phyloP scores from a whole-genome alignment of 2,329 filamentous ascomycete genomes.

The Aureobasidium lini region DNA sequence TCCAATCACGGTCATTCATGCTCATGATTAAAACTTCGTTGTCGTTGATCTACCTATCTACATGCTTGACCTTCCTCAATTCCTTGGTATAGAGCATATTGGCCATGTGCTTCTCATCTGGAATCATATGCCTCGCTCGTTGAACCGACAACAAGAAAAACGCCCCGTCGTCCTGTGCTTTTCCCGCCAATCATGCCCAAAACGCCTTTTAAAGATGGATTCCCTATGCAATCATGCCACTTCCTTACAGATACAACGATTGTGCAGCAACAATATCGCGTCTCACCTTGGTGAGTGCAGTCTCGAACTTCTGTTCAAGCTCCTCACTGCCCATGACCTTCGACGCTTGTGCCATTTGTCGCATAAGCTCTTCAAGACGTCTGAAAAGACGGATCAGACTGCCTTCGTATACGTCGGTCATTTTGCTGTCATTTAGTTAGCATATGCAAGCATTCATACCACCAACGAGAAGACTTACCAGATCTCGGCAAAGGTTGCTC shows the following conservation, averaged over 20 bases:
- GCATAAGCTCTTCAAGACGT: slow-evolving; percentile 82
- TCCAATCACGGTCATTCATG: neutral
- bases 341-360: slow-evolving; percentile 89
- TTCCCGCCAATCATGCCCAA: neutral
- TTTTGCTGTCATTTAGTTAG: slow-evolving; percentile 59
- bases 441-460: slow-evolving; percentile 8
- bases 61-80: neutral
- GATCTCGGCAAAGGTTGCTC: slow-evolving; percentile 83
- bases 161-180: slow-evolving; percentile 5
- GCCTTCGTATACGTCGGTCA: slow-evolving; percentile 97
- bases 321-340: slow-evolving; percentile 99
- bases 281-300: slow-evolving; percentile 74
- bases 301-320: slow-evolving; percentile 84
- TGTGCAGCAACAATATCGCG: slow-evolving; percentile 93
- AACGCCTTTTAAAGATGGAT: neutral
- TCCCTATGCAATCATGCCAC: neutral
- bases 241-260: slow-evolving; percentile 70
- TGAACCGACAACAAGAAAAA: slow-evolving; percentile 8
- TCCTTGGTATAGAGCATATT: neutral
- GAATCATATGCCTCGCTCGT: slow-evolving; percentile 1
- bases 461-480: slow-evolving; percentile 57
- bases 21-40: neutral
- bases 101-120: neutral
- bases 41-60: neutral
- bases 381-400: slow-evolving; percentile 94